Conservation (phyloP, 2,329 filamentous ascomycete species). For the Aspergillus bombycis region DNA sequence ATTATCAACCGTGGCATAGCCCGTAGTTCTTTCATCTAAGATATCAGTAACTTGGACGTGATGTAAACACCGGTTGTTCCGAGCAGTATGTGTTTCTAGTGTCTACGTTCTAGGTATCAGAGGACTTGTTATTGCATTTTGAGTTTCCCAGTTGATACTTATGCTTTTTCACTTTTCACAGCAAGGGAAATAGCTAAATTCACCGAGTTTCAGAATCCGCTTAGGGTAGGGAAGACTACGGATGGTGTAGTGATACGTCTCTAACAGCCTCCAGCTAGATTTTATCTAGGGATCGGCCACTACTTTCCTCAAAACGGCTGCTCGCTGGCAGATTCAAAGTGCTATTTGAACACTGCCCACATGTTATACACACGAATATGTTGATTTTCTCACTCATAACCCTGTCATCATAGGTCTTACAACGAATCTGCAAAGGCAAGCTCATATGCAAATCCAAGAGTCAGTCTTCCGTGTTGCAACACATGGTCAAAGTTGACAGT, state of each 20-base stretch:
- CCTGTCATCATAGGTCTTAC: neutral
- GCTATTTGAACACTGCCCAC: neutral
- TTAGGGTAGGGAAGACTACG: too few species aligned
- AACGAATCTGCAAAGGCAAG: slow-evolving; percentile 4
- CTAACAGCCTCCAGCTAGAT: neutral
- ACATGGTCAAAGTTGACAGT: slow-evolving; percentile 9
- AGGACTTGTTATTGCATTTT: too few species aligned
- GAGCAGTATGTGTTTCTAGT: too few species aligned
- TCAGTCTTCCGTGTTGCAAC: slow-evolving; percentile 3
- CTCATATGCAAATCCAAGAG: slow-evolving; percentile 9
- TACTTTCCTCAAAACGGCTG: rapidly evolving
- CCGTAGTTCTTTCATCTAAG: neutral
- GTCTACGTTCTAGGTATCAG: too few species aligned
- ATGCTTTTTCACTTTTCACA: too few species aligned
- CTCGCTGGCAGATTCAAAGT: neutral
- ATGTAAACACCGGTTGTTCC: neutral
- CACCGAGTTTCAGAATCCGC: too few species aligned
- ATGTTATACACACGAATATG: neutral
- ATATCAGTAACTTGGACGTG: neutral
- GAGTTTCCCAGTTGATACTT: too few species aligned
- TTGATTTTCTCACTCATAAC: neutral
- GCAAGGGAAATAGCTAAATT: too few species aligned
- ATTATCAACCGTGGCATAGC: neutral
- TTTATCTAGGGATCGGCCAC: neutral
- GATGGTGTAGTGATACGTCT: neutral